A percentile compares a stretch with the other conserved stretches of the same genome.
phyloP scores from a whole-genome alignment of 2,329 filamentous ascomycete genomes.

The Dothistroma septosporum region DNA sequence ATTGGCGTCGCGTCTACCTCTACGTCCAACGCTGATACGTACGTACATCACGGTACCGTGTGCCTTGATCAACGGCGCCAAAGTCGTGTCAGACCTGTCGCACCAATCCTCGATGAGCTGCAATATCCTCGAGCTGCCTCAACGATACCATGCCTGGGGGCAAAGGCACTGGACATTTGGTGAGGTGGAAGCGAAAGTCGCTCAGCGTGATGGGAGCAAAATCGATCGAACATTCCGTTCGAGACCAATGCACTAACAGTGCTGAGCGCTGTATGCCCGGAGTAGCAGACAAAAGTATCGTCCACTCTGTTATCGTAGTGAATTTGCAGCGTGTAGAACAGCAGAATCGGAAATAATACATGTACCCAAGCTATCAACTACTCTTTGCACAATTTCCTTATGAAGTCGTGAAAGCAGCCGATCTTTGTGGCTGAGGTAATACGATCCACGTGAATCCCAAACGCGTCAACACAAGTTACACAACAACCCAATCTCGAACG shows the following conservation, averaged over 20 bases:
- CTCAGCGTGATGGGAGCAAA: not conserved
- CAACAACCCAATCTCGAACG: not conserved
- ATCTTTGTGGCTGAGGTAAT: not conserved
- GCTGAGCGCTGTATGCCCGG: not conserved
- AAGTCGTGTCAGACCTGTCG: not conserved
- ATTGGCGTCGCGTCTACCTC: constrained; percentile 1
- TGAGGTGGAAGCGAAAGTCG: not conserved
- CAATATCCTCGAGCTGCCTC: not conserved
- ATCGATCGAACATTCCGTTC: not conserved
- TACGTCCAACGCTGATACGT: not conserved
- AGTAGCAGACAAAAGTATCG: not conserved
- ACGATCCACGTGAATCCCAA: not conserved
- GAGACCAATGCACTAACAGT: not conserved
- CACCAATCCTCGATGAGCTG: not conserved
- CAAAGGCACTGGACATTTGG: not conserved
- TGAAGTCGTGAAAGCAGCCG: not conserved
- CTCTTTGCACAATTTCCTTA: too few relatives aligned
- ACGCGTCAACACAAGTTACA: not conserved
- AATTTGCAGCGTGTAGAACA: constrained; percentile 1
- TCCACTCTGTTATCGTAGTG: not conserved
- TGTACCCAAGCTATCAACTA: not conserved
- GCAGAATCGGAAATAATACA: not conserved
- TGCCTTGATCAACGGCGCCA: not conserved
- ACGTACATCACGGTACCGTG: not conserved
- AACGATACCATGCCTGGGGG: not conserved